A percentile compares a stretch with the other conserved stretches of the same genome.
Evolutionary conservation across 106 monocot genomes (phyloP).

Genomic region (Platanthera zijinensis): DNA sequence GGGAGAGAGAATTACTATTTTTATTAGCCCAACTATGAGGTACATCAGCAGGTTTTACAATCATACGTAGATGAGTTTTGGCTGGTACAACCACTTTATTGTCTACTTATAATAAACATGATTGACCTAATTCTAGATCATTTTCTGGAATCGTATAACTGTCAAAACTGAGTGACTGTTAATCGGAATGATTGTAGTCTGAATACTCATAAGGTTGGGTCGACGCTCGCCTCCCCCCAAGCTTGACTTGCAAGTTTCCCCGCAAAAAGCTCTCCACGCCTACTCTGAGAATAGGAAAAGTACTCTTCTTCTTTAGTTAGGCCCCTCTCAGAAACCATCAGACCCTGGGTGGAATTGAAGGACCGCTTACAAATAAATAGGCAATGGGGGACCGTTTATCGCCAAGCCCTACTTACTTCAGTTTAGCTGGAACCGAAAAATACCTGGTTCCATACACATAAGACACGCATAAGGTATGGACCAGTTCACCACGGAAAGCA

Average conservation of each 20-base stretch:
- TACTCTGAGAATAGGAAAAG: neutral
- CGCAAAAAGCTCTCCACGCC: neutral
- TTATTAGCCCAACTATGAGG: neutral
- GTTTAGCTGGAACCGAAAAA: neutral
- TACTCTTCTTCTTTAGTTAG: neutral
- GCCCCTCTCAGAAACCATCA: neutral
- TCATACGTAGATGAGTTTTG: too few species aligned
- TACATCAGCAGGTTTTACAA: too few species aligned
- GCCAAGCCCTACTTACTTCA: neutral
- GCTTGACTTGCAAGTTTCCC: neutral
- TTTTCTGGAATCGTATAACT: constrained; percentile 13
- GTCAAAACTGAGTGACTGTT: constrained; percentile 11
- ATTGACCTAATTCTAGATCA: constrained; percentile 7
- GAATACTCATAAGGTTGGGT: constrained; percentile 16
- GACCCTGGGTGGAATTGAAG: neutral
- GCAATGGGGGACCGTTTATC: neutral
- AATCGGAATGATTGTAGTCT: constrained; percentile 11
- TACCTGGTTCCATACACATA: neutral
- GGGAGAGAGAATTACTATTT: too few species aligned
- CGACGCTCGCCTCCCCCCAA: neutral
- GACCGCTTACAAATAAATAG: neutral
- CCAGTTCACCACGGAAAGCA: neutral
- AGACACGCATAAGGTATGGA: constrained; percentile 2
- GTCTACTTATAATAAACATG: constrained; percentile 16
- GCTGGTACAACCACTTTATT: constrained; percentile 4